These are phyloP conservation scores for Melaleuca alternifolia DNA, from an alignment of 345 rosid species.

Conservation along the genomic window DNA sequence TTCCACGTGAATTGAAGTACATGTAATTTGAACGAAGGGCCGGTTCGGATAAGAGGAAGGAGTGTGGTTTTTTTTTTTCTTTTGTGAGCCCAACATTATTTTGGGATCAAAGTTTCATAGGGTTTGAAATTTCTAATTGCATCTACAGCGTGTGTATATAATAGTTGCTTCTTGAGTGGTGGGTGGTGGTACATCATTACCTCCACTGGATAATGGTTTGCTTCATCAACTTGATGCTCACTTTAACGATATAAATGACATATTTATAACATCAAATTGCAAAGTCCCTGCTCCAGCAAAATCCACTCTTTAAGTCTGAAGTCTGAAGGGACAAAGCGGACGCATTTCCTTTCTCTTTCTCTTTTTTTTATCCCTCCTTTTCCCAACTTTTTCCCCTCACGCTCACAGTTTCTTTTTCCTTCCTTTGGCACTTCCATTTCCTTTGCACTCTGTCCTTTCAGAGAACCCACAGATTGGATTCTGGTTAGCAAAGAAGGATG, in stretches of 20 bases:
- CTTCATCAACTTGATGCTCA: neutral
- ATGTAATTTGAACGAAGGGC: too few species aligned
- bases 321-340: neutral
- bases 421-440: neutral
- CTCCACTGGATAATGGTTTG: neutral
- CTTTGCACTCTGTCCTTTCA: neutral
- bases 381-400: neutral
- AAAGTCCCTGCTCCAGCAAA: neutral
- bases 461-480: neutral
- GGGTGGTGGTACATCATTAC: neutral
- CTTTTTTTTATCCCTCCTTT: neutral
- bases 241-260: neutral
- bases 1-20: neutral
- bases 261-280: neutral
- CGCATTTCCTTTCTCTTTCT: neutral
- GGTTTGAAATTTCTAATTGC: neutral
- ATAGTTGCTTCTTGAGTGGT: neutral
- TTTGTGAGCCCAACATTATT: too few species aligned
- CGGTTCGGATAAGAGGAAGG: too few species aligned
- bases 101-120: neutral
- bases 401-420: neutral
- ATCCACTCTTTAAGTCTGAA: neutral
- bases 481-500: neutral
- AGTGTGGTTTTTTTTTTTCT: too few species aligned
- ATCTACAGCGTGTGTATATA: neutral